A percentile compares a stretch with the other conserved stretches of the same genome.
Evolutionary conservation across 345 rosid species (phyloP).

Genomic region (Acer yangbiense): DNA sequence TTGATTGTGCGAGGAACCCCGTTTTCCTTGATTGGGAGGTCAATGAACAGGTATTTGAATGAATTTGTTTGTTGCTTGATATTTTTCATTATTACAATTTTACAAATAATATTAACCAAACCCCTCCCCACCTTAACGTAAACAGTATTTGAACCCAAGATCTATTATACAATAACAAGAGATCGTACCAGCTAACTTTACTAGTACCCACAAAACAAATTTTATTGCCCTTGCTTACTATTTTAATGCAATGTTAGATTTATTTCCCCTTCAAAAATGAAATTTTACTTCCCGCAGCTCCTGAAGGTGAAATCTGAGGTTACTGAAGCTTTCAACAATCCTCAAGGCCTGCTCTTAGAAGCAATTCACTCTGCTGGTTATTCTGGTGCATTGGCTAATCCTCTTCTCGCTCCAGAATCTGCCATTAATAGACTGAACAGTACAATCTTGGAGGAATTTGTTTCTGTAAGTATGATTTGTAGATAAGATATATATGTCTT

Average conservation of each 20-base stretch:
- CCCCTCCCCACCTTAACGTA: not conserved
- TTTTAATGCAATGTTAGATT: not conserved
- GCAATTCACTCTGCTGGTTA: constrained; percentile 86
- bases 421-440: constrained; percentile 56
- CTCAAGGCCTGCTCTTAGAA: constrained; percentile 75
- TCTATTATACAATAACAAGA: not conserved
- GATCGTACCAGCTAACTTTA: not conserved
- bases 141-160: not conserved
- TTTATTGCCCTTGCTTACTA: not conserved
- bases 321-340: constrained; percentile 65
- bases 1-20: constrained; percentile 89
- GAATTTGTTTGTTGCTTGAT: not conserved
- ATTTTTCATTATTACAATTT: not conserved
- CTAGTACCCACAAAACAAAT: not conserved
- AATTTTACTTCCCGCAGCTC: constrained; percentile 51
- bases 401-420: constrained; percentile 83
- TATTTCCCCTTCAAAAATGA: not conserved
- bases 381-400: constrained; percentile 85
- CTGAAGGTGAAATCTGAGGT: constrained; percentile 68
- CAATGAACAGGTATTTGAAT: constrained; percentile 62
- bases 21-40: constrained; percentile 94
- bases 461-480: constrained; percentile 53
- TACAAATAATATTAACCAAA: not conserved
- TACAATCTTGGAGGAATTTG: constrained; percentile 68
- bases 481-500: constrained; percentile 8